A percentile compares a stretch with the other conserved stretches of the same genome.
These are phyloP conservation scores for Sugiyamaella pinicola DNA, from an alignment of 1,139 yeast genomes.

Conservation along the genomic window DNA sequence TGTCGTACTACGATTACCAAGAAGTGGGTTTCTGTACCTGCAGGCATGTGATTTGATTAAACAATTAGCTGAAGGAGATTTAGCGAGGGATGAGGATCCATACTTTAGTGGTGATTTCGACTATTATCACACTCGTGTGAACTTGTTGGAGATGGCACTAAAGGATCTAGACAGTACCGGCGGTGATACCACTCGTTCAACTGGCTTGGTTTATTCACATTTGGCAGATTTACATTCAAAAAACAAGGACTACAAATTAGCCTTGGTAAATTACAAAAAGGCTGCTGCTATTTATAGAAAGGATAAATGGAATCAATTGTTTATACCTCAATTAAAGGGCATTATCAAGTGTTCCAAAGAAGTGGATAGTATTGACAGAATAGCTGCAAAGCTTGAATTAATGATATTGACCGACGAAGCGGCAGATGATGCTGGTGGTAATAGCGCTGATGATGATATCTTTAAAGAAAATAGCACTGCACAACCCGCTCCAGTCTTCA, in stretches of 20 bases:
- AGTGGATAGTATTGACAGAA: conserved; percentile 13
- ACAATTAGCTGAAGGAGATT: conserved; percentile 26
- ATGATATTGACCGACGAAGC: conserved; percentile 13
- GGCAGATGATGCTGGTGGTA: not conserved
- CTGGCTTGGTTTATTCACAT: conserved; percentile 51
- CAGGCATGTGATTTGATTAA: conserved; percentile 43
- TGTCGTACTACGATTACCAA: conserved; percentile 45
- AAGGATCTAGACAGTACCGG: conserved; percentile 27
- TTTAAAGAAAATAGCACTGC: not conserved
- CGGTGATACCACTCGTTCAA: conserved; percentile 35
- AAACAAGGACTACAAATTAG: conserved; percentile 44
- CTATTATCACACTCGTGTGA: conserved; percentile 34
- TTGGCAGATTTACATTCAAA: conserved; percentile 52
- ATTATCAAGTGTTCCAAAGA: conserved; percentile 29
- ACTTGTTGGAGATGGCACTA: conserved; percentile 32
- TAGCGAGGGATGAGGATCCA: conserved; percentile 27
- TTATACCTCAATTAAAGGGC: conserved; percentile 28
- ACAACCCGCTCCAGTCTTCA: conserved; percentile 2
- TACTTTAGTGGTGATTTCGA: conserved; percentile 27
- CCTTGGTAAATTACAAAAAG: conserved; percentile 39
- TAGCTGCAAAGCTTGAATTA: conserved; percentile 20
- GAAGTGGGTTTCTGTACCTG: conserved; percentile 51
- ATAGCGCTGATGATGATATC: conserved; percentile 10
- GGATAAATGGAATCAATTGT: conserved; percentile 35
- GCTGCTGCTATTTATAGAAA: conserved; percentile 34